A percentile compares a stretch with the other conserved stretches of the same genome.
Evolutionary conservation across 441 rosid genomes (phyloP).

Genomic region (Flueggea neowawraea): DNA sequence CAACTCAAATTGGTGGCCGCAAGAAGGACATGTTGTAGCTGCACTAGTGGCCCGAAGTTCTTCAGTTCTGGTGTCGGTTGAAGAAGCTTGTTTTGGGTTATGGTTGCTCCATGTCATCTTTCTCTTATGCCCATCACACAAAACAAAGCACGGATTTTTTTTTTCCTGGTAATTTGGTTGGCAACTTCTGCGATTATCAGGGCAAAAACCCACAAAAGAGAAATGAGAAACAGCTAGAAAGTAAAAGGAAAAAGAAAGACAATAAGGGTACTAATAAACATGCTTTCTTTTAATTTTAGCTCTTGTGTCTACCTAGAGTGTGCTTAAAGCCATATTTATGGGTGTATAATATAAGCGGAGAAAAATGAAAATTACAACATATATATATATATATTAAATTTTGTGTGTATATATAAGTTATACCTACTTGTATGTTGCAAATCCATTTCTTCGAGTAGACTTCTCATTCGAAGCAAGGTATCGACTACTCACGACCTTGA

Average conservation of each 20-base stretch:
- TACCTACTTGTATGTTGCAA: slow-evolving; percentile 14
- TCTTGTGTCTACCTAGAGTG: slow-evolving; percentile 46
- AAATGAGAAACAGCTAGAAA: too few relatives aligned
- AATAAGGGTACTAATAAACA: too few relatives aligned
- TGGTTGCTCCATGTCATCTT: slow-evolving; percentile 70
- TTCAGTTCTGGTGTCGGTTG: neutral
- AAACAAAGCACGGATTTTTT: too few relatives aligned
- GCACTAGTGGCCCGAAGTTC: too few relatives aligned
- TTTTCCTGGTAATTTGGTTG: neutral
- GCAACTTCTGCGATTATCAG: too few relatives aligned
- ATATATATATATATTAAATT: neutral
- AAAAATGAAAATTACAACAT: too few relatives aligned
- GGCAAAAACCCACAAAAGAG: too few relatives aligned
- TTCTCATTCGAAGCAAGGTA: slow-evolving; percentile 16
- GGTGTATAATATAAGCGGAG: too few relatives aligned
- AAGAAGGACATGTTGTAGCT: slow-evolving; percentile 61
- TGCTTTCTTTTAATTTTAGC: slow-evolving; percentile 3
- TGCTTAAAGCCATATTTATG: slow-evolving; percentile 24
- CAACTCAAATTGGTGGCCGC: slow-evolving; percentile 58
- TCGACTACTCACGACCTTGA: too few relatives aligned
- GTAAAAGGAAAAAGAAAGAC: too few relatives aligned
- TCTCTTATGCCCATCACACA: slow-evolving; percentile 22
- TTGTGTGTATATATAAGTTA: neutral
- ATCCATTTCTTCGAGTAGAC: slow-evolving; percentile 33
- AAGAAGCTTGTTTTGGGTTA: slow-evolving; percentile 15